Evolutionary conservation across 164 flowering plant species (phyloP), one percentile per base, ranked within the genome.

Genomic region (Chimonanthus praecox): DNA sequence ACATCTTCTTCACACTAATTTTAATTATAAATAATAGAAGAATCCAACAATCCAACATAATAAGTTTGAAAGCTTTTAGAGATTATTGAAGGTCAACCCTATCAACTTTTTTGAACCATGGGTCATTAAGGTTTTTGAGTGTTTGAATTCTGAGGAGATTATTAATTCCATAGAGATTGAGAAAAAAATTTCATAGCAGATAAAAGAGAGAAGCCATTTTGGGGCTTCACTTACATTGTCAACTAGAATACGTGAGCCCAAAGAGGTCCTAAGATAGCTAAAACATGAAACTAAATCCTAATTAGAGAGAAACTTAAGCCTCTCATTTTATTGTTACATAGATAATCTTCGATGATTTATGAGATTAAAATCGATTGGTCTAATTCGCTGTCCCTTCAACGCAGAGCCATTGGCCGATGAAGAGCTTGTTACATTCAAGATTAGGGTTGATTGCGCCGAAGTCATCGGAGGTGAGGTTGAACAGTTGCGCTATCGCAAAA

Each of bases 341-440:
- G n/a, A 3, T 9, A n/a, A 8, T 62, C 65, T 62, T 62, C 33
- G 20, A n/a, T 21, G 7, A 13, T 65, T 16, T 10, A 51, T 8
- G 58, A 51, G 58, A 51, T 51, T 8, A 51, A 15, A 51, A 15
- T 5, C 9, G 44, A 67, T 46, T 2, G 47, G 49, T 4, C 49
- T 61, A 72, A 49, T 72, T 72, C 64, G 13, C 72, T 61, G 64
- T 46, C 46, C 73, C 78, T 3, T 63, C 69, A 69, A 77, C 71
- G 10, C 82, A 77, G 2, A 77, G 67, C 80, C 82, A 80, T 69
- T 80, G 75, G 54, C 78, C 78, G 16, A 80, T 65, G 20, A 80
- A 80, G 64, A 77, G 65, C 10, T 43, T 49, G 48, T 64, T 47
- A 18, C 79, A 80, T 45, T 68, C 48, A 2, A 80, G 66, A 69